These are phyloP conservation scores for Cucurbita pepo DNA, from an alignment of 306 rosid species.

Conservation along the genomic window DNA sequence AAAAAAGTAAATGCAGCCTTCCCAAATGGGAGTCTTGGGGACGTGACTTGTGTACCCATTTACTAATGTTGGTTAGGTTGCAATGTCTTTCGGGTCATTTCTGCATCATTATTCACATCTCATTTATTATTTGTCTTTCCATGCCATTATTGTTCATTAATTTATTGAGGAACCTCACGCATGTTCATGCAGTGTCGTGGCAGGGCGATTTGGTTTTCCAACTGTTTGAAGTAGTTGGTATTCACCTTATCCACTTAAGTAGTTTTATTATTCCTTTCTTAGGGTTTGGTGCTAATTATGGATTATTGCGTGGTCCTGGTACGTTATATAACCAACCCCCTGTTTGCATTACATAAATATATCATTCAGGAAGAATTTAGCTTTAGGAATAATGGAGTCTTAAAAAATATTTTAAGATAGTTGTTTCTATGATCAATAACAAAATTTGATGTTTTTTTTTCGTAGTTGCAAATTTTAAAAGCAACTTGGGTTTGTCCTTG, in stretches of 20 bases:
- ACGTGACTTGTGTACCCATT: not conserved
- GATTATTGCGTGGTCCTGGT: not conserved
- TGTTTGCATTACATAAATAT: too few relatives aligned
- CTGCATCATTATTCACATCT: not conserved
- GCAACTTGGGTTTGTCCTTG: too few relatives aligned
- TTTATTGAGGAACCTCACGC: not conserved
- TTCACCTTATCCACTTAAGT: too few relatives aligned
- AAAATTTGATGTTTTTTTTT: too few relatives aligned
- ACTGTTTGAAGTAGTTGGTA: not conserved
- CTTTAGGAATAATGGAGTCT: too few relatives aligned
- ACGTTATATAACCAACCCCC: too few relatives aligned
- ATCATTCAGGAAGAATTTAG: too few relatives aligned
- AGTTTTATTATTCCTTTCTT: not conserved
- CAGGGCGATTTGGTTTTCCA: not conserved
- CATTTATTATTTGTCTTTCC: not conserved
- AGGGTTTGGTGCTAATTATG: not conserved
- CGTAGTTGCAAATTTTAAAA: too few relatives aligned
- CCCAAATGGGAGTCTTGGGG: not conserved
- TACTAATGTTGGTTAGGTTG: not conserved
- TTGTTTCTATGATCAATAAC: too few relatives aligned
- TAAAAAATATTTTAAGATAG: too few relatives aligned
- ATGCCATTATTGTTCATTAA: not conserved
- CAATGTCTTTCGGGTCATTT: not conserved
- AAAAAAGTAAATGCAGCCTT: not conserved
- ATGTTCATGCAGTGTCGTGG: not conserved